phyloP scores from a whole-genome alignment of 805 yeast species.

The Huiozyma naganishii region DNA sequence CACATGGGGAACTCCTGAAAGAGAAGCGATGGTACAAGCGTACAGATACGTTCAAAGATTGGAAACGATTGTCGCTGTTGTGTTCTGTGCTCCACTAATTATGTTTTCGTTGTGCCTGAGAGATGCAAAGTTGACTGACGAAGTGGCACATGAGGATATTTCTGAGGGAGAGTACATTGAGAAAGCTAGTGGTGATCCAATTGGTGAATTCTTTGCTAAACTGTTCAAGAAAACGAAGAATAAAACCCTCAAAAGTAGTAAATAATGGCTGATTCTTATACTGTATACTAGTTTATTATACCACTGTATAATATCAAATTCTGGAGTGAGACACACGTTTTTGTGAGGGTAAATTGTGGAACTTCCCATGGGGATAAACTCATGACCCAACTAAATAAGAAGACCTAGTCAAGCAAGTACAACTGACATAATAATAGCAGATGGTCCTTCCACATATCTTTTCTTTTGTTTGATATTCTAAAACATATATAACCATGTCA shows the following conservation, averaged over 20 bases:
- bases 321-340: too few relatives aligned
- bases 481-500: too few relatives aligned
- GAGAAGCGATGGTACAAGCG: constrained; percentile 45
- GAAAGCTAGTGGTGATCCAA: constrained; percentile 13
- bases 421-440: not conserved
- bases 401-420: constrained; percentile 4
- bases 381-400: constrained; percentile 1
- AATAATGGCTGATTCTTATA: constrained; percentile 15
- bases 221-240: not conserved
- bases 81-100: constrained; percentile 19
- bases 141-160: constrained; percentile 21
- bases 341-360: constrained; percentile 5
- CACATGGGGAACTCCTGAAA: constrained; percentile 54
- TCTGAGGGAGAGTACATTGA: constrained; percentile 18
- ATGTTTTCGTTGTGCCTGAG: constrained; percentile 18
- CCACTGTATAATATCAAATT: constrained; percentile 7
- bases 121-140: constrained; percentile 18
- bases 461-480: too few relatives aligned
- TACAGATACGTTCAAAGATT: constrained; percentile 51
- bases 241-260: constrained; percentile 10
- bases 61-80: constrained; percentile 36
- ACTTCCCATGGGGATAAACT: constrained; percentile 2
- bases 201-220: constrained; percentile 8
- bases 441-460: too few relatives aligned
- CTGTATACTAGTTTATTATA: constrained; percentile 15